These are phyloP conservation scores for Evernia prunastri DNA, from an alignment of 495 filamentous ascomycete genomes.

Conservation along the genomic window DNA sequence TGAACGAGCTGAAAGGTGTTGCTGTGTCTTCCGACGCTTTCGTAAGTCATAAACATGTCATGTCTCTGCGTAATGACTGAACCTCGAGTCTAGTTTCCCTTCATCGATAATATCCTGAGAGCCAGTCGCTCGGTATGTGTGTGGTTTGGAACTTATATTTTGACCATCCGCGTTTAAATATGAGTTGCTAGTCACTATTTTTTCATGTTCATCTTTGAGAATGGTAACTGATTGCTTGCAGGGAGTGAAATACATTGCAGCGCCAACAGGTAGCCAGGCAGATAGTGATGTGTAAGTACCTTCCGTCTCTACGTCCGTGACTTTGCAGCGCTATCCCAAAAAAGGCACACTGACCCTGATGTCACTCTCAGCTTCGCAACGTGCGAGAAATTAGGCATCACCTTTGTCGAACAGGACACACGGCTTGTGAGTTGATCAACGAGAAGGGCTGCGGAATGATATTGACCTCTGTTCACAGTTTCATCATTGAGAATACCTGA, in stretches of 20 bases:
- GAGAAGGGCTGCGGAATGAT: background rate
- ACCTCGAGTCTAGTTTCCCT: slow-evolving; percentile 57
- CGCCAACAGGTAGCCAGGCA: slow-evolving; percentile 89
- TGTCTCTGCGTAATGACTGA: no score
- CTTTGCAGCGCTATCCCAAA: no score
- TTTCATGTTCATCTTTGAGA: no score
- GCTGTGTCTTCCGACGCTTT: slow-evolving; percentile 91
- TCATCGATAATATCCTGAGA: slow-evolving; percentile 94
- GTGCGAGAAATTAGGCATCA: slow-evolving; percentile 86
- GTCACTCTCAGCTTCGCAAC: slow-evolving; percentile 43
- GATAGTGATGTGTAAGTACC: slow-evolving; percentile 57
- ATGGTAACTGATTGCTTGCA: slow-evolving; percentile 42
- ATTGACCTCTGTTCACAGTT: background rate
- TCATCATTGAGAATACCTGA: no score
- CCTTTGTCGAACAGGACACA: slow-evolving; percentile 81
- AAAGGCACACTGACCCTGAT: no score
- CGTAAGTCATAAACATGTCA: no score
- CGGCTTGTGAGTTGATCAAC: slow-evolving; percentile 42
- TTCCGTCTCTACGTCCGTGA: no score
- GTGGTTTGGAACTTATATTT: background rate
- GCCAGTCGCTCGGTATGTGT: slow-evolving; percentile 40
- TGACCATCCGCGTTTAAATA: background rate
- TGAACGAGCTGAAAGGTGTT: slow-evolving; percentile 71
- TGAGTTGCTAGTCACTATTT: background rate
- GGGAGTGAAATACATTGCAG: slow-evolving; percentile 91